Percentiles rank a stretch among this genome's conserved stretches.
Conservation (phyloP, 257 asterid genomes). For the Ballota nigra region DNA sequence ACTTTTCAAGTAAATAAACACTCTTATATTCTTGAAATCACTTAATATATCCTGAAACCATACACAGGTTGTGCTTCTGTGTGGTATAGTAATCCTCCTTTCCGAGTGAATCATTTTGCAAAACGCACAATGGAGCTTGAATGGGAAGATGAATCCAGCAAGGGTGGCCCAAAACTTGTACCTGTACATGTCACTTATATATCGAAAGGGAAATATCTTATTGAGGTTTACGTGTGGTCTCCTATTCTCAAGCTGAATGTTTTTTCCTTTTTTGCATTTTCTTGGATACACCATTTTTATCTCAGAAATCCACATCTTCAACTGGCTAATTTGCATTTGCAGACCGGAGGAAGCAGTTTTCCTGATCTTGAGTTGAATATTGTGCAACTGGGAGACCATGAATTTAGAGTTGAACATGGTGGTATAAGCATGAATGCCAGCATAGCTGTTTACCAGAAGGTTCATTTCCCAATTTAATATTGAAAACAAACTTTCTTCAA, state of each 20-base stretch:
- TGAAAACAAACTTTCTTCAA: not conserved
- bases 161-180: conserved; percentile 38
- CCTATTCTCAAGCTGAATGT: conserved; percentile 15
- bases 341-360: conserved; percentile 57
- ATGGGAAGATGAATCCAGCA: conserved; percentile 65
- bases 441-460: conserved; percentile 79
- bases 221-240: conserved; percentile 51
- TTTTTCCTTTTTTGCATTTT: not conserved
- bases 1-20: conserved; percentile 7
- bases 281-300: not conserved
- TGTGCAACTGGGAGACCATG: conserved; percentile 47
- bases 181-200: conserved; percentile 45
- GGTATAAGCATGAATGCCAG: conserved; percentile 69
- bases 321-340: conserved; percentile 32
- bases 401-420: conserved; percentile 74
- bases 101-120: conserved; percentile 70
- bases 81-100: conserved; percentile 89
- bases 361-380: conserved; percentile 57
- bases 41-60: conserved; percentile 18
- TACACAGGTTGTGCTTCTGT: conserved; percentile 56
- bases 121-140: conserved; percentile 63
- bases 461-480: conserved; percentile 21
- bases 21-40: conserved; percentile 17
- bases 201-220: conserved; percentile 66
- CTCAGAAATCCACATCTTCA: conserved; percentile 18